Percentiles rank a stretch among this genome's conserved stretches.
phyloP scores from a whole-genome alignment of 2,329 filamentous ascomycete genomes.

The Xylaria sp. region DNA sequence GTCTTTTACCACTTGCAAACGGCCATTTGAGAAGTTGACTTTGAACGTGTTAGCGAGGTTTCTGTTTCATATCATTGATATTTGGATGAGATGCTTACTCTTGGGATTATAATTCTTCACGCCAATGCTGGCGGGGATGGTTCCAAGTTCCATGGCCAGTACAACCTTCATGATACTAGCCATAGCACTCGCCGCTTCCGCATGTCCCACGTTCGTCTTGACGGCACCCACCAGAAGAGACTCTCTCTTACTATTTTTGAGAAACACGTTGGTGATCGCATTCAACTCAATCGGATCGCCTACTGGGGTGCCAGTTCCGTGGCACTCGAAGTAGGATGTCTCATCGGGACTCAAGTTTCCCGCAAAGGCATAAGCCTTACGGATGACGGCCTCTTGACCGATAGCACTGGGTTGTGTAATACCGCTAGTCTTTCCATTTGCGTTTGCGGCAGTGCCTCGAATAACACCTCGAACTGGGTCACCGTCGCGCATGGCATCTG shows the following conservation, averaged over 20 bases:
- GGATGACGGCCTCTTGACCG: conserved; percentile 39
- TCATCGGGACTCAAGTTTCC: conserved; percentile 28
- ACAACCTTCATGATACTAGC: conserved; percentile 35
- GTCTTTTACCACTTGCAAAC: conserved; percentile 22
- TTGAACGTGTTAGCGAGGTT: conserved; percentile 6
- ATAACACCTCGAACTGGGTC: conserved; percentile 45
- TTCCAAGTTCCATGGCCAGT: conserved; percentile 30
- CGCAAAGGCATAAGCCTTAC: conserved; percentile 32
- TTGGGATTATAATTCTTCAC: conserved; percentile 29
- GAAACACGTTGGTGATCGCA: conserved; percentile 19
- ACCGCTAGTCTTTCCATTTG: conserved; percentile 40
- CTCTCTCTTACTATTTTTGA: conserved; percentile 8
- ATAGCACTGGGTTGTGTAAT: conserved; percentile 45
- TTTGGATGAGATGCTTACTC: conserved; percentile 13
- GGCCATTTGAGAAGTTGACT: conserved; percentile 27
- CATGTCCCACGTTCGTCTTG: conserved; percentile 43
- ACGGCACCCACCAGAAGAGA: conserved; percentile 16
- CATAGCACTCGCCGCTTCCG: conserved; percentile 39
- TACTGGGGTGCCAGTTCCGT: conserved; percentile 42
- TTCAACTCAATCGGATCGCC: conserved; percentile 43
- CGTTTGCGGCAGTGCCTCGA: conserved; percentile 41
- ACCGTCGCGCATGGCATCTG: conserved; percentile 29
- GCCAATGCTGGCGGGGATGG: conserved; percentile 29
- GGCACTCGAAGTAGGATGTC: conserved; percentile 43
- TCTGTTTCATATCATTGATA: neutral